Evolutionary conservation across 805 yeast genomes (phyloP), one percentile per base, ranked within the genome.

Genomic region (Barnettozyma sucrosica): DNA sequence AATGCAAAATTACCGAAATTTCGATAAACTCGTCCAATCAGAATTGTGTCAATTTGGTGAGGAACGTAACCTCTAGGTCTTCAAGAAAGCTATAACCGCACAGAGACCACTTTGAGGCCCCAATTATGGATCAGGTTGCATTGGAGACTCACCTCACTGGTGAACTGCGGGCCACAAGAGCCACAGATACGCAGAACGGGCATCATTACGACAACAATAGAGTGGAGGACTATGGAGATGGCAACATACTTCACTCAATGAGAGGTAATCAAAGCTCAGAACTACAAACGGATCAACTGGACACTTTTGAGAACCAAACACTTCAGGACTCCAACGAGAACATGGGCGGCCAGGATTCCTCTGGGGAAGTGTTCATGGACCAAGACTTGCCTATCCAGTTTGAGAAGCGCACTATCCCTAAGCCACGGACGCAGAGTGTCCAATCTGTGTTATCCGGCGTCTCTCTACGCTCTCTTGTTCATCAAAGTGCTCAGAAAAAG

Each of bases 371-470:
- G 16, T 44, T 85, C 88, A 66, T 84, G 81, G 66, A 83, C 76
- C 63, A 83, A 65, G 65, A 77, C 79, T 66, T 86, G 88, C 55
- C 90, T 72, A 66, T 85, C 80, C 65, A 76, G 66, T 61, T 80
- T 64, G 64, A 79, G 72, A 72, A 82, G 77, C 55, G 80, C 64
- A 92, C 95, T 74, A 74, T 86, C 4, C 69, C 72, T 4, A 62
- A 68, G 46, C 61, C 63, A 43, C 57, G 74, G 49, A 61, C 70
- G 1, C 70, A 67, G 39, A 66, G 70, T 1, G 69, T 66, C 0
- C 75, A 69, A 52, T 66, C 71, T 36, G 73, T 70, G 9, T 55
- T 71, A 36, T 68, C 73, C 16, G 89, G 68, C 79, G 87, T 75
- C 74, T 89, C 66, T 71, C 78, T 61, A 70, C 66, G 58, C 80